Evolutionary conservation across 495 filamentous ascomycete genomes (phyloP).

Genomic region (Xylaria grammica): DNA sequence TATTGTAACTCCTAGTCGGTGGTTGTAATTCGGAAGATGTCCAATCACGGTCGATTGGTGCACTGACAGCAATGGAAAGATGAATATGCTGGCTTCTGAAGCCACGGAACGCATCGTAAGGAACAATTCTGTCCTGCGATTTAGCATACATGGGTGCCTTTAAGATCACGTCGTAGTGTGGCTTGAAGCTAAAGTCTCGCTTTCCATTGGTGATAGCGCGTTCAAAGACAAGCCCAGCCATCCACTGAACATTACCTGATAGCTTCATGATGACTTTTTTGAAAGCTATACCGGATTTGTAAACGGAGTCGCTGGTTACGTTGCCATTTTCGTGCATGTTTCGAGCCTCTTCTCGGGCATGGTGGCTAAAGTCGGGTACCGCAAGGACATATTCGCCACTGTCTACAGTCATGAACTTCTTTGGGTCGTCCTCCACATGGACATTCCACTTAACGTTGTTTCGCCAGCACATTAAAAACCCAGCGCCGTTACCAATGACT

Average conservation of each 20-base stretch:
- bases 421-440: constrained; percentile 79
- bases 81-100: constrained; percentile 97
- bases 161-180: constrained; percentile 89
- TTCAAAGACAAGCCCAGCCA: constrained; percentile 91
- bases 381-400: constrained; percentile 94
- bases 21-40: constrained; percentile 65
- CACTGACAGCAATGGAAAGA: constrained; percentile 85
- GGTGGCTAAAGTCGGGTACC: constrained; percentile 88
- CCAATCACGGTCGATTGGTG: constrained; percentile 84
- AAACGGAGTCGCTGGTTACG: constrained; percentile 64
- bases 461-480: constrained; percentile 97
- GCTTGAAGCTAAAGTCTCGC: constrained; percentile 84
- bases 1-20: constrained; percentile 88
- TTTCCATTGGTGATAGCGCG: constrained; percentile 66
- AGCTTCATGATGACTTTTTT: constrained; percentile 99
- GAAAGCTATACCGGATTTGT: constrained; percentile 79
- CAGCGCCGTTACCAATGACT: constrained; percentile 89
- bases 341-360: constrained; percentile 71
- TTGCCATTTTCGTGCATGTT: constrained; percentile 66
- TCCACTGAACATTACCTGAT: constrained; percentile 90
- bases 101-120: constrained; percentile 90
- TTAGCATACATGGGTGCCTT: constrained; percentile 78
- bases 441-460: constrained; percentile 89
- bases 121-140: constrained; percentile 50
- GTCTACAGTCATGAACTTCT: constrained; percentile 92